Base-by-base conservation (phyloP, 768 basidiomycete species). In the Russula virescens region DNA sequence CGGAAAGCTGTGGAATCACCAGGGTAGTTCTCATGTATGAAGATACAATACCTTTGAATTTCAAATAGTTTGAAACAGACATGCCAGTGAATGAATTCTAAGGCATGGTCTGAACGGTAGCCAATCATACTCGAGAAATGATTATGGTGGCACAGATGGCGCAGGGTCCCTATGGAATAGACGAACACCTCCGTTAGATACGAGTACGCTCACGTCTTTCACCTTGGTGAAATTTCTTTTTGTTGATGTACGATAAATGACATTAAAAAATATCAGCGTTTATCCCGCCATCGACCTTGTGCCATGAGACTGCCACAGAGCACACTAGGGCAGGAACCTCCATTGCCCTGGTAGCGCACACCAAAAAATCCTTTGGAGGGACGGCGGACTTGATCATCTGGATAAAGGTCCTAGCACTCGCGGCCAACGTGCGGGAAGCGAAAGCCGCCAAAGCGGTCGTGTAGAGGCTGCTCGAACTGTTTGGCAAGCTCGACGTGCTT, bases 401-500 rank as follows among this genome's bases (percentile, higher is more conserved):
- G 16, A 45, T 43, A 0, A 23, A 52, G 6, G 50, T 63, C 1
- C 45, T 60, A 18, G 40, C 10, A n/a, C 28, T 60, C 18, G 26
- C 50, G 0, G 57, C 43, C 3, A 57, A 63, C n/a, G 62, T 63
- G n/a, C 49, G 50, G 1, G 51, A 63, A 2, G 31, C 25, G 6
- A 43, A 47, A 18, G 8, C 23, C 34, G 42, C 50, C 11, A 56
- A n/a, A 7, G 19, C 28, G 5, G 51, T 18, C 5, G 62, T 53
- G 25, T 8, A 25, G 26, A 34, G 25, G 25, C 21, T 63, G 3
- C 52, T 61, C 1, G 49, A 46, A 10, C 57, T 16, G 13, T 63
- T 59, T n/a, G 62, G 51, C 25, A 53, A 48, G 21, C 45, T 63
- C 13, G 58, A 63, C 23, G 19, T 59, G 2, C 50, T 60, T n/a